Evolutionary conservation across 257 asterid species (phyloP), one percentile per base, ranked within the genome.

Genomic region (Nyctanthes arbortristis): DNA sequence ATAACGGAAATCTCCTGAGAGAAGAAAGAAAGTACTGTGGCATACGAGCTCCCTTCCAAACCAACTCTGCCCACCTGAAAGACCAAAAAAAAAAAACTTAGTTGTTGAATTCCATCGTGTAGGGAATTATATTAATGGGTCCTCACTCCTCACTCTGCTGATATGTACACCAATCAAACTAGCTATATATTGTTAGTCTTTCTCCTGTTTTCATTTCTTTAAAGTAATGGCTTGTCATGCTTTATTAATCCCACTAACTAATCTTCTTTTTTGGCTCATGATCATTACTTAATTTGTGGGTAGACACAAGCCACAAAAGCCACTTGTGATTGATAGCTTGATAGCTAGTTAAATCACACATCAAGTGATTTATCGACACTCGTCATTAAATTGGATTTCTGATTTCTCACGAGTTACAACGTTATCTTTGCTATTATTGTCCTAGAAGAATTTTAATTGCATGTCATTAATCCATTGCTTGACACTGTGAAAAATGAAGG

Each of bases 41-140:
- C 79, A 82, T 77, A n/a, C 84, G 39, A 35, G 82, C 67, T 55
- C 74, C 87, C 84, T 61, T 45, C 84, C 87, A 29, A 79, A 84
- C 82, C 66, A 55, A 47, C 76, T 69, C 27, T 61, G 24, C 56
- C 68, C 13, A 72, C 39, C 33, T 22, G 36, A 54, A 6, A 8
- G 49, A 52, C 39, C 27, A 24, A 12, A 54, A 36, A 63, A 13
- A 52, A 52, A n/a, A n/a, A 52, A 24, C 24, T 12, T 37, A 2
- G 33, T 66, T 49, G 40, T 45, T 20, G 24, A 45, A 25, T 25
- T n/a, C 55, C 6, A 47, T 47, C 28, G 25, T 4, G 24, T 27
- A 47, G 29, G 12, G 13, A 22, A 6, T 20, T 18, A 14, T 40
- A 2, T 40, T 16, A 7, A 0, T n/a, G n/a, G n/a, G n/a, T n/a